These are phyloP conservation scores for Leishmania braziliensis DNA, from an alignment of 208 protist genomes.

Conservation along the genomic window DNA sequence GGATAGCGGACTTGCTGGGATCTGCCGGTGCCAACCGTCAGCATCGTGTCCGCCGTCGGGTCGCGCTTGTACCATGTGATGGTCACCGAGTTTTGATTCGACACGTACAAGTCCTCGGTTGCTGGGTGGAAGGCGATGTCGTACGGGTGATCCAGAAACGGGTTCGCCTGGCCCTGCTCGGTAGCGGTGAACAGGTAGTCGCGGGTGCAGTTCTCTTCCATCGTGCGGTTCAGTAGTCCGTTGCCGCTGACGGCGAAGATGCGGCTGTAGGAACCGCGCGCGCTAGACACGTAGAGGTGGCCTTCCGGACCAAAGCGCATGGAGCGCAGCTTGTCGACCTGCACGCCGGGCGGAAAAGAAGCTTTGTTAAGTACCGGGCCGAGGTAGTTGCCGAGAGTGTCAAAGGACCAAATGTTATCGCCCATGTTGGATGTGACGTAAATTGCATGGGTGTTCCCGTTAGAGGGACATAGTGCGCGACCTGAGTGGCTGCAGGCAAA, in stretches of 20 bases:
- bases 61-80: conserved; percentile 67
- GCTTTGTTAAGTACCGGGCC: conserved; percentile 71
- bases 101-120: conserved; percentile 73
- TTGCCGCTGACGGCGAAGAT: conserved; percentile 90
- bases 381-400: conserved; percentile 78
- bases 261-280: conserved; percentile 78
- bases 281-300: conserved; percentile 86
- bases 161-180: conserved; percentile 54
- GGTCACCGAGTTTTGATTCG: conserved; percentile 88
- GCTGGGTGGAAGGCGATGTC: conserved; percentile 78
- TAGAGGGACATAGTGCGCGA: conserved; percentile 68
- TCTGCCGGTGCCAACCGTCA: background rate
- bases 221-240: conserved; percentile 80
- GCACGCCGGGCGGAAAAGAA: conserved; percentile 66
- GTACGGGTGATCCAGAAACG: conserved; percentile 90
- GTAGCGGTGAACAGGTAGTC: conserved; percentile 85
- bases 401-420: conserved; percentile 89
- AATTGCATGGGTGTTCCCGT: conserved; percentile 86
- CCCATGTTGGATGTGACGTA: conserved; percentile 91
- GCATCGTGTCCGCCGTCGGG: conserved; percentile 9
- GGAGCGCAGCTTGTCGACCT: conserved; percentile 80
- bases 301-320: conserved; percentile 84
- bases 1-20: conserved; percentile 1
- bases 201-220: conserved; percentile 70
- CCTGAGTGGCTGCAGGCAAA: conserved; percentile 19